A percentile compares a stretch with the other conserved stretches of the same genome.
These are phyloP conservation scores for Naegleria lovaniensis DNA, from an alignment of 208 protist species.

Conservation along the genomic window DNA sequence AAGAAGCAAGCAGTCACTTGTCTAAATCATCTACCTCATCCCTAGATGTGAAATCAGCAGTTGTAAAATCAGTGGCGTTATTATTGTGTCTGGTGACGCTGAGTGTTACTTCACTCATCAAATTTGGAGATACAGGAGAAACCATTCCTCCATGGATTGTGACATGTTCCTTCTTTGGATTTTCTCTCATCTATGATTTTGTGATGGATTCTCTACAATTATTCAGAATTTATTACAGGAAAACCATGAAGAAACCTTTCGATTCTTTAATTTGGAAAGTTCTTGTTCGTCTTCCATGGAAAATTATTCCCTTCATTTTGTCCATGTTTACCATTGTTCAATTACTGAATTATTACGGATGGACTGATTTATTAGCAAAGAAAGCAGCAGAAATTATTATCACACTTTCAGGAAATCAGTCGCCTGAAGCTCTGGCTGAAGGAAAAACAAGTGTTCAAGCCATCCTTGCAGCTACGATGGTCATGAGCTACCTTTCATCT, in stretches of 20 bases:
- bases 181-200: constrained; percentile 23
- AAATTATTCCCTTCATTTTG: constrained; percentile 37
- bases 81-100: constrained; percentile 34
- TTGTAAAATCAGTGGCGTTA: constrained; percentile 30
- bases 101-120: constrained; percentile 15
- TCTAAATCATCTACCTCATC: not conserved
- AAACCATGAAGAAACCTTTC: not conserved
- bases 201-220: not conserved
- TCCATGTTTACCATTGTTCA: constrained; percentile 41
- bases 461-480: not conserved
- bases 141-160: not conserved
- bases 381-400: not conserved
- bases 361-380: constrained; percentile 26
- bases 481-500: constrained; percentile 24
- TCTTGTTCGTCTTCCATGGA: constrained; percentile 31
- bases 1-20: not conserved
- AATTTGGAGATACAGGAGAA: not conserved
- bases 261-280: constrained; percentile 28
- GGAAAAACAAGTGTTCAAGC: not conserved
- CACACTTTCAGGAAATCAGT: not conserved
- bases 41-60: not conserved
- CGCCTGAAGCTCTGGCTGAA: not conserved
- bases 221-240: not conserved
- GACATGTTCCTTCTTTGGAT: not conserved
- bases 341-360: constrained; percentile 32